Evolutionary conservation across 192 early-diverging fungal genomes (phyloP).

Genomic region (Coemansia sp.): DNA sequence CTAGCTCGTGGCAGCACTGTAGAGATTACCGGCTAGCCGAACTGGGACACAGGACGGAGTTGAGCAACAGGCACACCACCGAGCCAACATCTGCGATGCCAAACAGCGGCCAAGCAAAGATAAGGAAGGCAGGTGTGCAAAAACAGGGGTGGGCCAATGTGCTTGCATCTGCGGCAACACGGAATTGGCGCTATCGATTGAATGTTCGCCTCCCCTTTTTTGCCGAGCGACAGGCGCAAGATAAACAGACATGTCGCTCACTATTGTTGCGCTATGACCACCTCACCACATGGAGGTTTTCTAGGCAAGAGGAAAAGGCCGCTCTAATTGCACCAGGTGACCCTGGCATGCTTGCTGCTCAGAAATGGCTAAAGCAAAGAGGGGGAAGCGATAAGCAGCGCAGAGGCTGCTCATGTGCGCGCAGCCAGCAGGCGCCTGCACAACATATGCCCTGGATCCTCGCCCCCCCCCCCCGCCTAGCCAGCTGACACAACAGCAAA

Average conservation of each 20-base stretch:
- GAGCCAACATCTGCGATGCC: background rate
- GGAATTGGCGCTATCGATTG: constrained; percentile 5
- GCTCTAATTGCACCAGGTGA: constrained; percentile 2
- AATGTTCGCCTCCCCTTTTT: background rate
- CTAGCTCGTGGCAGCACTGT: background rate
- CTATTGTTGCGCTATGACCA: constrained; percentile 4
- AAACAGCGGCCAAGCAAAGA: background rate
- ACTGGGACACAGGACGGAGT: background rate
- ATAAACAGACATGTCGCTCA: background rate
- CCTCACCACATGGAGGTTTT: constrained; percentile 7
- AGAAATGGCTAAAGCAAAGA: constrained; percentile 4
- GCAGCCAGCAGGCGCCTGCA: background rate
- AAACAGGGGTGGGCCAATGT: constrained; percentile 4
- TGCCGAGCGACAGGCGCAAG: constrained; percentile 2
- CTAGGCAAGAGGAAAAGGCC: background rate
- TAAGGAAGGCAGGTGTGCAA: background rate
- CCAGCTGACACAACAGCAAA: constrained; percentile 4
- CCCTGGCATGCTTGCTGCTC: background rate
- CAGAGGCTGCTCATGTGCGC: constrained; percentile 1
- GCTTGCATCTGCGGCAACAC: background rate
- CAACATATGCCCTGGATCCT: background rate
- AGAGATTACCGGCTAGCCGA: background rate
- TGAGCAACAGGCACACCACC: background rate
- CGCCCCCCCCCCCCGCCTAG: background rate
- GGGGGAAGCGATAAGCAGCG: background rate